phyloP scores from a whole-genome alignment of 768 basidiomycete genomes.

The Trametes maxima region DNA sequence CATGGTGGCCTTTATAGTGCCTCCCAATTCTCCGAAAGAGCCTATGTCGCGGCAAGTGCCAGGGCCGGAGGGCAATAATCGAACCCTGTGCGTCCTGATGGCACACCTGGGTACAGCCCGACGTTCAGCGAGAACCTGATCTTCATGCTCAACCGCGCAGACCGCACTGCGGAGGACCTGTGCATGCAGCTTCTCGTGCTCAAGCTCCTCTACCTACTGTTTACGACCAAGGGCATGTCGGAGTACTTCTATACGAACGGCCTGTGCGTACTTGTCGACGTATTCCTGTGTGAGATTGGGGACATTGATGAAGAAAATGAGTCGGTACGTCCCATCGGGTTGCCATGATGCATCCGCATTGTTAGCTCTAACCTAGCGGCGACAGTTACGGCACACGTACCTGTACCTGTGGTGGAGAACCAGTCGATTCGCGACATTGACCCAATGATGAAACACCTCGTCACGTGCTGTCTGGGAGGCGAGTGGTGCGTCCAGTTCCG shows the following conservation, averaged over 20 bases:
- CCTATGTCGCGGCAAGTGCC: conserved; percentile 17
- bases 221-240: conserved; percentile 88
- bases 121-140: conserved; percentile 99
- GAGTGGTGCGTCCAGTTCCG: conserved; percentile 82
- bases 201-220: conserved; percentile 92
- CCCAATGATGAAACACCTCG: conserved; percentile 86
- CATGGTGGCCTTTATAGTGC: conserved; percentile 81
- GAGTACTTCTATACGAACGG: conserved; percentile 99
- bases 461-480: conserved; percentile 85
- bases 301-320: conserved; percentile 94
- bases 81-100: conserved; percentile 82
- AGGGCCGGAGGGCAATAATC: conserved; percentile 59
- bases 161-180: conserved; percentile 83
- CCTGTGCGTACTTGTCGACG: conserved; percentile 92
- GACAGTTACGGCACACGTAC: conserved; percentile 90
- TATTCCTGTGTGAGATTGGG: conserved; percentile 91
- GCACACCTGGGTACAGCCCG: conserved; percentile 81
- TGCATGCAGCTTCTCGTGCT: conserved; percentile 94
- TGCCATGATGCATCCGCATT: not conserved
- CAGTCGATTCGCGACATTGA: conserved; percentile 79
- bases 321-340: conserved; percentile 59
- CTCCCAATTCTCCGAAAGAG: conserved; percentile 22
- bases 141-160: conserved; percentile 98
- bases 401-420: conserved; percentile 76
- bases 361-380: not conserved